Evolutionary conservation across 306 rosid species (phyloP).

Genomic region (Adenanthera pavonina): DNA sequence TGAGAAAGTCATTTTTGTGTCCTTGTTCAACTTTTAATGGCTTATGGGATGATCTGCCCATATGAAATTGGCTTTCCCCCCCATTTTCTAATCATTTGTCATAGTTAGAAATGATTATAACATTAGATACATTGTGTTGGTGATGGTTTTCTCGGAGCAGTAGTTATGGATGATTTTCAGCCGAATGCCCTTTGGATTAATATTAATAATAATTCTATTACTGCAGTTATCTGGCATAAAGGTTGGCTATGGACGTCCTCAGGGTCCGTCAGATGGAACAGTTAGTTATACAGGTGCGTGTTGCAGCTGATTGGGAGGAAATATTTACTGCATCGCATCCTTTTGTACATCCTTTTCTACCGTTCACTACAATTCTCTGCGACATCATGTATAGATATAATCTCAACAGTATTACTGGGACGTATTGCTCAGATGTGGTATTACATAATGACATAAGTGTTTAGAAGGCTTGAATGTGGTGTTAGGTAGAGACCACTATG

Average conservation of each 20-base stretch:
- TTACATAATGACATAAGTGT: not conserved
- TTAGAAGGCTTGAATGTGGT: not conserved
- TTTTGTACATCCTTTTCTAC: constrained; percentile 23
- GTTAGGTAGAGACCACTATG: not conserved
- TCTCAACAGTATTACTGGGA: constrained; percentile 21
- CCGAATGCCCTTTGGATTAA: not conserved
- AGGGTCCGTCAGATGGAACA: constrained; percentile 66
- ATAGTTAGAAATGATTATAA: not conserved
- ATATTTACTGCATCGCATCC: constrained; percentile 3
- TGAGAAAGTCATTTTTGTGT: not conserved
- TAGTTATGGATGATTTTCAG: not conserved
- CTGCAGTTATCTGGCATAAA: constrained; percentile 74
- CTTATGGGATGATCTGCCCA: not conserved
- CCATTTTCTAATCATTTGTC: no score
- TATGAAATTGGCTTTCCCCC: not conserved
- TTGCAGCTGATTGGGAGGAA: constrained; percentile 48
- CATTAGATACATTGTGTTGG: not conserved
- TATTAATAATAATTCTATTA: not conserved
- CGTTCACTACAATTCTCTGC: constrained; percentile 15
- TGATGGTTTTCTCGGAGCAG: not conserved
- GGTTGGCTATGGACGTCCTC: constrained; percentile 71
- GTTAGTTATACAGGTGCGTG: constrained; percentile 60
- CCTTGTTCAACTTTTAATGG: constrained; percentile 1
- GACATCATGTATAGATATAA: constrained; percentile 44
- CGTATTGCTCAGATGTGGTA: not conserved